Conservation (phyloP, 176 grass and related monocot genomes). For the Aegilops longissima region DNA sequence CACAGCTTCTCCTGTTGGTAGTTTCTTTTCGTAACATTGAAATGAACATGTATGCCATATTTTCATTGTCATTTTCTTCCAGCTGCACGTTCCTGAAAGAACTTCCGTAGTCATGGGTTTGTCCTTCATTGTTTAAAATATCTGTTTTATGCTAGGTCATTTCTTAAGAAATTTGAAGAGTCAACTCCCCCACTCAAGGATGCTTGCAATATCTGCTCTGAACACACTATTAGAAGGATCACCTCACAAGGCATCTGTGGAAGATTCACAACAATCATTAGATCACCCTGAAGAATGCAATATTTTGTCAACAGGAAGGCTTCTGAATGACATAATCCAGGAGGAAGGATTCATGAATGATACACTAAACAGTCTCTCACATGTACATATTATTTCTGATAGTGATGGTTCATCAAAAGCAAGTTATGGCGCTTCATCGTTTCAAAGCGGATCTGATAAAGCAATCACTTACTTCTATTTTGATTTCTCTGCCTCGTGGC, state of each 20-base stretch:
- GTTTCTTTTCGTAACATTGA: neutral
- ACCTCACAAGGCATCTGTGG: conserved; percentile 41
- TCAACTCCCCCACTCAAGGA: conserved; percentile 94
- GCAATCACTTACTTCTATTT: conserved; percentile 94
- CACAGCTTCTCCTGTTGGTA: conserved; percentile 13
- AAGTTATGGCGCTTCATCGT: conserved; percentile 68
- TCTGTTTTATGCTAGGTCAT: conserved; percentile 67
- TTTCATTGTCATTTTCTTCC: neutral
- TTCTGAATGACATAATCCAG: conserved; percentile 72
- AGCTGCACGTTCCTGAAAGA: conserved; percentile 23
- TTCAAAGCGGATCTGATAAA: conserved; percentile 82
- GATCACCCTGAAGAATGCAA: conserved; percentile 36
- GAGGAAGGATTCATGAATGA: conserved; percentile 81
- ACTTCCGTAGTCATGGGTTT: neutral
- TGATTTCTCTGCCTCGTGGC: conserved; percentile 92
- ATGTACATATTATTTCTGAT: conserved; percentile 87
- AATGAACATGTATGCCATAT: neutral
- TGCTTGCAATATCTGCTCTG: conserved; percentile 94
- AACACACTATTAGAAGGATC: conserved; percentile 84
- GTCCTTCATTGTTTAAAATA: conserved; percentile 15
- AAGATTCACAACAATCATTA: conserved; percentile 33
- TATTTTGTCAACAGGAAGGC: conserved; percentile 39
- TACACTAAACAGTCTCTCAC: conserved; percentile 74
- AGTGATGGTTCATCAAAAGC: conserved; percentile 73
- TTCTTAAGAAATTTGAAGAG: conserved; percentile 93